Conservation (phyloP, 2,329 filamentous ascomycete species). For the Ophiosphaerella narmari region DNA sequence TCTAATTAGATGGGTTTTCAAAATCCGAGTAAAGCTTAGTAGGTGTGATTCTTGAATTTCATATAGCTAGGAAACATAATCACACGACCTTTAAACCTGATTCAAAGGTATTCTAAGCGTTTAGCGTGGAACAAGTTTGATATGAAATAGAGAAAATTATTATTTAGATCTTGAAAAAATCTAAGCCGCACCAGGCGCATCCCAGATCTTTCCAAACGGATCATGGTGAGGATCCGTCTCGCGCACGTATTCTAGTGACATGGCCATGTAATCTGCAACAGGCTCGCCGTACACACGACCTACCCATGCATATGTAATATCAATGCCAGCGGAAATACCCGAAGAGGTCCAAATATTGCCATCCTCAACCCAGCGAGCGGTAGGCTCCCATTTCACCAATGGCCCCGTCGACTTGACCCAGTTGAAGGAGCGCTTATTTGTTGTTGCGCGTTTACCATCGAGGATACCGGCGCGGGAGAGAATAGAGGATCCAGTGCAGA, state of each 20-base stretch:
- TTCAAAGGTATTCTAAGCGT: no score
- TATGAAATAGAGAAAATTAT: background rate
- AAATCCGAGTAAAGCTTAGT: no score
- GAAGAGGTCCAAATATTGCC: constrained; percentile 69
- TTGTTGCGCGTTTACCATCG: constrained; percentile 64
- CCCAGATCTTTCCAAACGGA: constrained; percentile 56
- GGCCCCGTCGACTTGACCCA: constrained; percentile 53
- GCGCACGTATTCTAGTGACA: constrained; percentile 61
- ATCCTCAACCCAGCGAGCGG: constrained; percentile 65
- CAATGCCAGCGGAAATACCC: constrained; percentile 66
- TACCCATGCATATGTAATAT: constrained; percentile 63
- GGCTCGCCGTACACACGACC: constrained; percentile 58
- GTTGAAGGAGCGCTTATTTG: constrained; percentile 64
- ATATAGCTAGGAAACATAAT: no score
- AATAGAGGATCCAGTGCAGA: constrained; percentile 68
- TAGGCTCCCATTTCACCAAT: constrained; percentile 60
- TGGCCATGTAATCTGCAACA: constrained; percentile 54
- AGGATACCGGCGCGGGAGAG: constrained; percentile 64
- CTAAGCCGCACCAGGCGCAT: constrained; percentile 12
- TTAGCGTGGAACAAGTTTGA: no score
- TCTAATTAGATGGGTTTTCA: no score
- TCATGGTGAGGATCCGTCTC: constrained; percentile 56
- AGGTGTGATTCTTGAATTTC: no score
- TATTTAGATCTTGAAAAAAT: background rate
- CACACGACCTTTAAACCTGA: no score